phyloP scores from a whole-genome alignment of 805 yeast species.

The Clavispora santaluciae region DNA sequence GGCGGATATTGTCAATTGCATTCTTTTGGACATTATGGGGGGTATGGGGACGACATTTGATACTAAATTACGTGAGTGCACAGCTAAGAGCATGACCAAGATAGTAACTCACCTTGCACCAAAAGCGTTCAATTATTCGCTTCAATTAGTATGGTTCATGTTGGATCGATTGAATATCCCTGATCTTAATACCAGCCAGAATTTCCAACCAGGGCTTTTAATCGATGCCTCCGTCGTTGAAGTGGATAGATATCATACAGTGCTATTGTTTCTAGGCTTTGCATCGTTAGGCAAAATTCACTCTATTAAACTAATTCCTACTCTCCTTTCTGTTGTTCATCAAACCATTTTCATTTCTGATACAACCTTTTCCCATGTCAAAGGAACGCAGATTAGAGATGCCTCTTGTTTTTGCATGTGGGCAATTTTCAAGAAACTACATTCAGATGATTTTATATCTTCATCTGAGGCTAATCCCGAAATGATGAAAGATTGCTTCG shows the following conservation, averaged over 20 bases:
- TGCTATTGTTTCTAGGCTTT: constrained; percentile 52
- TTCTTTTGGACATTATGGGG: constrained; percentile 34
- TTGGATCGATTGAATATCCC: constrained; percentile 28
- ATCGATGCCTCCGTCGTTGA: background rate
- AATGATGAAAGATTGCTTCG: constrained; percentile 19
- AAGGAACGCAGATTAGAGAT: constrained; percentile 74
- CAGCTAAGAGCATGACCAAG: constrained; percentile 63
- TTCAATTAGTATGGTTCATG: constrained; percentile 37
- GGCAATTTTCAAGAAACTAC: constrained; percentile 54
- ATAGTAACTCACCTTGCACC: constrained; percentile 33
- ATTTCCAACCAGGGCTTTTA: background rate
- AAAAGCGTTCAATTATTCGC: constrained; percentile 33
- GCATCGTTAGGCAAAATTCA: constrained; percentile 24
- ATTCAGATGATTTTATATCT: constrained; percentile 12
- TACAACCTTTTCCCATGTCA: constrained; percentile 41
- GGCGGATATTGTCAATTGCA: constrained; percentile 46
- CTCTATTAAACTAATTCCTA: constrained; percentile 20
- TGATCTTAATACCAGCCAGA: background rate
- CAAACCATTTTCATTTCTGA: constrained; percentile 54
- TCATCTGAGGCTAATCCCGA: constrained; percentile 6
- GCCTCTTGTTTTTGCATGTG: constrained; percentile 82
- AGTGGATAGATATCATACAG: constrained; percentile 53
- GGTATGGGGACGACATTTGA: constrained; percentile 40
- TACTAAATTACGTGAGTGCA: constrained; percentile 54
- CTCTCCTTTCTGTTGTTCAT: constrained; percentile 36